Evolutionary conservation across 208 protist species (phyloP), one percentile per base, ranked within the genome.

Genomic region (Herpetomonas tarakana): DNA sequence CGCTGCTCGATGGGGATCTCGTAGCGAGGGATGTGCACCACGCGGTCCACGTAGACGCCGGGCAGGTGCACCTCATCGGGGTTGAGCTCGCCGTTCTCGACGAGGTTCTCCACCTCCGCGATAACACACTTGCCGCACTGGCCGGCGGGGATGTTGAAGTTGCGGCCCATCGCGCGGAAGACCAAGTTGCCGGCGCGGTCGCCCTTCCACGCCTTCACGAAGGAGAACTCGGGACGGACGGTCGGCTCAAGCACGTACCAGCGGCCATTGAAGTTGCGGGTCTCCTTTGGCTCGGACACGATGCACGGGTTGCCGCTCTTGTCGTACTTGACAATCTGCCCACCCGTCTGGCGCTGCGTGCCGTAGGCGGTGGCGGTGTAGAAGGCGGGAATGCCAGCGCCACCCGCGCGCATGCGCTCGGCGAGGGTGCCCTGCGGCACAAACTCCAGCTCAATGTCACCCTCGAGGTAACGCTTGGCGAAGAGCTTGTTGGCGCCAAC

Each of bases 351-450:
- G 50, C 91, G 72, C 58, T 88, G 74, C 18, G 97, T 99, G 22
- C 97, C 97, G 58, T 92, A 95, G 52, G 74, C 97, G 3, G 96
- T 98, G 3, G 88, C 79, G 18, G 97, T 99, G 89, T 97, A 99
- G 70, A 99, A 99, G 21, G 97, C 97, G 6, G 97, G 97, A 27
- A 99, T 96, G 60, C 97, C 97, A 0, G 97, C 97, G 56, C 97
- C 97, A 57, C 86, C 97, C 3, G 97, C 94, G 39, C 97, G 83
- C 61, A 98, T 76, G 31, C 84, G 62, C 71, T 99, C 97, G 27
- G 96, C 97, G 7, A 99, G 82, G 12, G 96, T 98, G 25, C 97
- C 97, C 82, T 98, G 94, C 19, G 97, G 97, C 30, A 81, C 91
- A 9, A 98, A 91, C 77, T 99, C 97, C 0, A 99, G 89, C 71